A percentile compares a stretch with the other conserved stretches of the same genome.
phyloP scores from a whole-genome alignment of 768 basidiomycete genomes.

The Kwoniella sp. region DNA sequence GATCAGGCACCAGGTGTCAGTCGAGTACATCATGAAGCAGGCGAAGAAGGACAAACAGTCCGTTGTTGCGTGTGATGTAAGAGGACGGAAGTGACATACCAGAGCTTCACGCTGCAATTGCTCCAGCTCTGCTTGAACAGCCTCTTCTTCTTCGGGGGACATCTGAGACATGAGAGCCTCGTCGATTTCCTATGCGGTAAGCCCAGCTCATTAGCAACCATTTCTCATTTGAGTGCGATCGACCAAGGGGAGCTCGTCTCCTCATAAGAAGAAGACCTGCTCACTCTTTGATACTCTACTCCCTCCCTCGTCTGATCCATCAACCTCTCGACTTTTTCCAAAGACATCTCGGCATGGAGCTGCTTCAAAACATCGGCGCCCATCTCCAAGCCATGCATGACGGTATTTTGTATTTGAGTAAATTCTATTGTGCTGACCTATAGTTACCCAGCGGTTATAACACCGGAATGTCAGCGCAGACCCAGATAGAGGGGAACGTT shows the following conservation, averaged over 20 bases:
- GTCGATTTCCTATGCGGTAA: conserved; percentile 75
- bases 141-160: conserved; percentile 87
- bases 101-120: conserved; percentile 62
- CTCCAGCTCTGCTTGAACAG: conserved; percentile 79
- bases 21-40: neutral
- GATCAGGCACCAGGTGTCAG: neutral
- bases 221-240: neutral
- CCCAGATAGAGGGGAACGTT: too few species aligned
- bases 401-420: conserved; percentile 87
- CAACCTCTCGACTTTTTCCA: conserved; percentile 89
- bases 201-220: neutral
- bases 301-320: conserved; percentile 92
- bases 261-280: conserved; percentile 33
- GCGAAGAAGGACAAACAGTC: neutral
- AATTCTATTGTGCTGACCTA: conserved; percentile 97
- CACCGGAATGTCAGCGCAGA: too few species aligned
- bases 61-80: neutral
- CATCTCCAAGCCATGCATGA: conserved; percentile 87
- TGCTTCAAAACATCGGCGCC: conserved; percentile 91
- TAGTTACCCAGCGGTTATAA: too few species aligned
- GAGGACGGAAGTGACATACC: conserved; percentile 21
- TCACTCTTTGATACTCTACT: conserved; percentile 81
- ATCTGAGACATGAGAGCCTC: conserved; percentile 80
- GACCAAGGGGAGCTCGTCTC: neutral
- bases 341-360: conserved; percentile 88